phyloP scores from a whole-genome alignment of 2,329 filamentous ascomycete species.

The Fusarium musae region DNA sequence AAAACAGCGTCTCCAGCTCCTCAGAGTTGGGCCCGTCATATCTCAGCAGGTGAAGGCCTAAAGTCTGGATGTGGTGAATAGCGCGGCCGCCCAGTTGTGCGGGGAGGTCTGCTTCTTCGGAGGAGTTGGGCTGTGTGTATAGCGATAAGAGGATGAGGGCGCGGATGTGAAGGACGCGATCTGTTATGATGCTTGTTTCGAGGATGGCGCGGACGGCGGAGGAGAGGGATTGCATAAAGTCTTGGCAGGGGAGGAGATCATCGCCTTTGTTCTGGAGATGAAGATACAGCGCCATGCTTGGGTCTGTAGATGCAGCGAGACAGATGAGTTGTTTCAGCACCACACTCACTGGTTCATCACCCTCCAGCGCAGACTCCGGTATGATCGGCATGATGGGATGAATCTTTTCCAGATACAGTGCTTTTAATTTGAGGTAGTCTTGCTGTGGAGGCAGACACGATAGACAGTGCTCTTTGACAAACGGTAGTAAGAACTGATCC shows the following conservation, averaged over 20 bases:
- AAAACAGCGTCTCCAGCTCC: conserved; percentile 63
- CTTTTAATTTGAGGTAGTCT: conserved; percentile 59
- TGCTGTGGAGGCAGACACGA: conserved; percentile 59
- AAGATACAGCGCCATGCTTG: conserved; percentile 57
- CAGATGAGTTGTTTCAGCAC: conserved; percentile 66
- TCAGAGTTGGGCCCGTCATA: conserved; percentile 54
- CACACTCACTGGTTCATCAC: conserved; percentile 51
- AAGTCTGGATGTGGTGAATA: conserved; percentile 66
- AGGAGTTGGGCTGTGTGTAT: conserved; percentile 66
- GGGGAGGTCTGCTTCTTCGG: conserved; percentile 65
- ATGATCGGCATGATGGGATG: conserved; percentile 67
- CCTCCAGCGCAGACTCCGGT: conserved; percentile 49
- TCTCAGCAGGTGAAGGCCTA: conserved; percentile 63
- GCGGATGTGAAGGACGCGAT: conserved; percentile 66
- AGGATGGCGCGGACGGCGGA: conserved; percentile 61
- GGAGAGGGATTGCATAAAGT: conserved; percentile 61
- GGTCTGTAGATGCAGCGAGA: conserved; percentile 64
- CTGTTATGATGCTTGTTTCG: conserved; percentile 64
- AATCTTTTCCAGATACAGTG: conserved; percentile 62
- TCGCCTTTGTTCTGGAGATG: conserved; percentile 55
- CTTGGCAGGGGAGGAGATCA: conserved; percentile 54
- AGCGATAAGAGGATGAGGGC: conserved; percentile 65
- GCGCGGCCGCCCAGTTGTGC: conserved; percentile 64
- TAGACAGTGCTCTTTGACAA: conserved; percentile 59
- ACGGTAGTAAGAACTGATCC: conserved; percentile 55